Base-by-base conservation (phyloP, 257 asterid species). In the Scutellaria baicalensis region DNA sequence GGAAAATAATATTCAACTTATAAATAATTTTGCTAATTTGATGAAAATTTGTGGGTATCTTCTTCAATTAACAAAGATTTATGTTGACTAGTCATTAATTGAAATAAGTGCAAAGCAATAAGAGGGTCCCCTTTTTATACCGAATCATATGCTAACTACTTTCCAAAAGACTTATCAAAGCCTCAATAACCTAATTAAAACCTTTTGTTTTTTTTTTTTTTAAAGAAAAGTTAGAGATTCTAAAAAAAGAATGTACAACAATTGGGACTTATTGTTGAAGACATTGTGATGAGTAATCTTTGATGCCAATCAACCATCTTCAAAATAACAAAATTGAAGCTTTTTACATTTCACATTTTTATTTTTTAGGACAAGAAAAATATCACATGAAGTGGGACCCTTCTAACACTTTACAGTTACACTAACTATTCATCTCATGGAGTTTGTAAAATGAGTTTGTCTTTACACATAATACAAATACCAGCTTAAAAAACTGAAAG, bases 81-180 rank as follows among this genome's bases (percentile, higher is more conserved):
- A 18, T 75, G 71, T 59, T 68, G 74, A 74, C 74, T 38, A 74
- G 47, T 66, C 14, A 40, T 48, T 27, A 38, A 40, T 60, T 35
- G 35, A 51, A 55, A 31, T 48, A 43, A 23, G 64, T 49, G 68
- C 62, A 47, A 38, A 72, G 12, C 59, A 67, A 59, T 27, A 31
- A 52, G 56, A 45, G 71, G 75, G 67, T n/a, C 70, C 64, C 59
- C 17, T 71, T 38, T 60, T 39, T 35, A 38, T 12, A 23, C 73
- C 69, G 39, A n/a, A 66, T 18, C 54, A 51, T 17, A 42, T 3
- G 20, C 38, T 20, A 16, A 2, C 64, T 39, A 8, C 45, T 40
- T 48, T 39, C 14, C 76, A 4, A 2, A 6, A 8, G 6, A 60
- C 48, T 33, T 57, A 39, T 17, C 11, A 42, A 62, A 72, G 57